These are phyloP conservation scores for Erysiphe pulchra DNA, from an alignment of 2,329 filamentous ascomycete species.

Conservation along the genomic window DNA sequence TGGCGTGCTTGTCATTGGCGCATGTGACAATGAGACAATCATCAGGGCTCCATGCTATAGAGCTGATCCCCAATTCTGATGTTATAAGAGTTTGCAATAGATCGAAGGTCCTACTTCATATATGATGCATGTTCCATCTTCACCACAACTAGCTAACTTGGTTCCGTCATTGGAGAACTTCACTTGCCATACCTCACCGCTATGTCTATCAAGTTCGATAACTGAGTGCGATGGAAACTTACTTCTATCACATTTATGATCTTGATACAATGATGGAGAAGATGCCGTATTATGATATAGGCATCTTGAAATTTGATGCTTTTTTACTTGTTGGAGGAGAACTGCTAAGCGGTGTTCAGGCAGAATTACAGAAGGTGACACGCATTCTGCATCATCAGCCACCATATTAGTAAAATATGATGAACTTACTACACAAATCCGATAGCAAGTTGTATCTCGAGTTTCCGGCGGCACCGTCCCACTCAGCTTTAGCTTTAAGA, in stretches of 20 bases:
- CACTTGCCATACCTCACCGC: slow-evolving; percentile 75
- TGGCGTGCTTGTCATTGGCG: slow-evolving; percentile 44
- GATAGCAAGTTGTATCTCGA: slow-evolving; percentile 55
- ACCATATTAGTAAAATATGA: not conserved
- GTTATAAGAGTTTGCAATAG: slow-evolving; percentile 34
- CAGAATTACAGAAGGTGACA: slow-evolving; percentile 92
- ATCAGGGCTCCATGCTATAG: slow-evolving; percentile 79
- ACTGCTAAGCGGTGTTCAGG: slow-evolving; percentile 69
- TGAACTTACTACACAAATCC: slow-evolving; percentile 49
- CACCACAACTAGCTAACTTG: slow-evolving; percentile 59
- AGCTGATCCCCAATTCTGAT: slow-evolving; percentile 47
- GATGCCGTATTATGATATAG: slow-evolving; percentile 64
- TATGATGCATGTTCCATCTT: slow-evolving; percentile 48
- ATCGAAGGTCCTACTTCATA: slow-evolving; percentile 54
- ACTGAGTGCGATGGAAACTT: slow-evolving; percentile 54
- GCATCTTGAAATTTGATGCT: slow-evolving; percentile 58
- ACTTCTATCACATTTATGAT: slow-evolving; percentile 59
- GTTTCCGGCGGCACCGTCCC: slow-evolving; percentile 56
- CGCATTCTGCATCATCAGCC: slow-evolving; percentile 33
- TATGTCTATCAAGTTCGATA: slow-evolving; percentile 44
- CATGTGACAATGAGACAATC: slow-evolving; percentile 70
- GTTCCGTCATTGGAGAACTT: slow-evolving; percentile 73
- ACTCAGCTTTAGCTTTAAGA: slow-evolving; percentile 48
- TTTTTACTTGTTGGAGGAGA: slow-evolving; percentile 61
- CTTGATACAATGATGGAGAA: slow-evolving; percentile 65